phyloP scores from a whole-genome alignment of 495 filamentous ascomycete species.

The Podospora didyma region DNA sequence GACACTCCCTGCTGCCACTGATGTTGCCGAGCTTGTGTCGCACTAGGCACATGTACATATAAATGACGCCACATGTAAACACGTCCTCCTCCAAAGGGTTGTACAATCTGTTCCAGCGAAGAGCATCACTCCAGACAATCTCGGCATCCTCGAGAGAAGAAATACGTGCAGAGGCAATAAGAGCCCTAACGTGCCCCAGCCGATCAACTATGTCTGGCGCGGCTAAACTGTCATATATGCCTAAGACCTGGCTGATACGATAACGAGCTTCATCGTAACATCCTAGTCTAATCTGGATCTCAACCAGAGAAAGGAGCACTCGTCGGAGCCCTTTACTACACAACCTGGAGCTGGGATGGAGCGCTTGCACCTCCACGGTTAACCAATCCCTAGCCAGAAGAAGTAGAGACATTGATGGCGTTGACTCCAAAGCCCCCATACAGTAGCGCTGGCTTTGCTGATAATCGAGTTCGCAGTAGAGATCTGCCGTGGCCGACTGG shows the following conservation, averaged over 20 bases:
- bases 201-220: background rate
- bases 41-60: background rate
- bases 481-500: background rate
- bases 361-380: background rate
- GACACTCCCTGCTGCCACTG: background rate
- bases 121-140: background rate
- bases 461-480: conserved; percentile 1
- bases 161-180: background rate
- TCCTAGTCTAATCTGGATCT: background rate
- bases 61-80: background rate
- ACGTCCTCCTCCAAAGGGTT: conserved; percentile 1
- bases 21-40: background rate
- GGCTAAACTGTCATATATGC: background rate
- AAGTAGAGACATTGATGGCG: background rate
- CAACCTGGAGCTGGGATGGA: background rate
- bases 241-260: background rate
- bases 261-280: background rate
- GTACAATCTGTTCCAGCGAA: background rate
- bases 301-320: background rate
- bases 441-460: background rate
- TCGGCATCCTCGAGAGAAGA: background rate
- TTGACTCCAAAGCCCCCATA: background rate
- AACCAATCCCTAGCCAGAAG: background rate
- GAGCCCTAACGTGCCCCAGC: background rate
- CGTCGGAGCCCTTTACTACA: background rate